Base-by-base conservation (phyloP, 164 flowering plant species). In the Litsea cubeba region DNA sequence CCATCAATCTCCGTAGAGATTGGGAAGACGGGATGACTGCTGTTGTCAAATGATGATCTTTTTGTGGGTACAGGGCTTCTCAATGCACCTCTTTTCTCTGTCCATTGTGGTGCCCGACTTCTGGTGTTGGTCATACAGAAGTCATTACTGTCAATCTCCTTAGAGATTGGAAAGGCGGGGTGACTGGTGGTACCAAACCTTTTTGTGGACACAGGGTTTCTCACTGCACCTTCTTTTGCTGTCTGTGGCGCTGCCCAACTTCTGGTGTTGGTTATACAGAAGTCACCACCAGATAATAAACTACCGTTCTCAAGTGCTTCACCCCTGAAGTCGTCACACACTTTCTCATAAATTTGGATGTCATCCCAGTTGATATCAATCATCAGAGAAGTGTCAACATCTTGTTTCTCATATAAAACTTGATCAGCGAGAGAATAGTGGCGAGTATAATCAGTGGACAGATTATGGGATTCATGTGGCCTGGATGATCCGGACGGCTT, bases 221-320 rank as follows among this genome's bases (percentile, higher is more conserved):
- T 76, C 51, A 74, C n/a, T 71, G 71, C 66, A 50, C 77, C 63
- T 70, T 79, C 81, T 26, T 74, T 81, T 74, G 77, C 87, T 11
- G 49, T 50, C 51, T 78, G 87, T 74, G 70, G 71, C 50, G 65
- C 69, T 49, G 73, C 66, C 67, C 40, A 75, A 35, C 32, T 23
- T 63, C 18, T 11, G 69, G 78, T 73, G 49, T 80, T 78, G 24
- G 40, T 65, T 71, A 77, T 58, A 67, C 82, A 77, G 14, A 81
- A 76, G 46, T 83, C 82, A 50, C 84, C 78, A 23, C 49, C 79
- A 23, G 72, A 69, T 22, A 70, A 57, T 12, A 76, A 40, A 76
- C 72, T 81, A 72, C 77, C 77, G 46, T 82, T 71, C 81, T 90
- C 84, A 66, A 86, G 73, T 75, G 87, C 88, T 82, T 93, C 91